Evolutionary conservation across 179 eudicot genomes (phyloP).

Genomic region (Camellia oleifera): DNA sequence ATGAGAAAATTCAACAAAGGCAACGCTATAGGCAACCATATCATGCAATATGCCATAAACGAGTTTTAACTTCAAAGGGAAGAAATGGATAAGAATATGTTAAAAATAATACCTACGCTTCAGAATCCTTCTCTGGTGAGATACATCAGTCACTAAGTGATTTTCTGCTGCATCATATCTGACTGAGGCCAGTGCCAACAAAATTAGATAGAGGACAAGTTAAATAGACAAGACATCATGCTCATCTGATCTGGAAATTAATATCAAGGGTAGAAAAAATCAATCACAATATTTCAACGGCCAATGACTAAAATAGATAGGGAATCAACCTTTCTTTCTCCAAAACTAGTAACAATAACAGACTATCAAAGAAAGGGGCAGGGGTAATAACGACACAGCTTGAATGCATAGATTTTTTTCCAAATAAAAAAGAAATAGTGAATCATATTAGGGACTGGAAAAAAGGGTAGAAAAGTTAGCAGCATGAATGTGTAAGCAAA

Average conservation of each 20-base stretch:
- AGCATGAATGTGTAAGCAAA: no score
- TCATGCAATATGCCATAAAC: not conserved
- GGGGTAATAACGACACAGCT: not conserved
- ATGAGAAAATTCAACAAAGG: not conserved
- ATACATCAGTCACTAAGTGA: constrained; percentile 53
- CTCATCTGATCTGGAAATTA: not conserved
- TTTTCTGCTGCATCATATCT: constrained; percentile 77
- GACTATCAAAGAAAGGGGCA: not conserved
- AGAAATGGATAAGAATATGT: constrained; percentile 19
- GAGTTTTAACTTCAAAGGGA: not conserved
- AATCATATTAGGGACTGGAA: no score
- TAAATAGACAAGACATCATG: not conserved
- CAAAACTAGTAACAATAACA: no score
- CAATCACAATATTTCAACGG: not conserved
- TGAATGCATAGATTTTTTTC: no score
- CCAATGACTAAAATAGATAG: not conserved
- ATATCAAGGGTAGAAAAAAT: not conserved
- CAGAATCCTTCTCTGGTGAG: constrained; percentile 34
- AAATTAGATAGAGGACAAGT: not conserved
- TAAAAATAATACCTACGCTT: no score
- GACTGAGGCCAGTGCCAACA: constrained; percentile 52
- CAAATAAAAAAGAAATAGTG: no score
- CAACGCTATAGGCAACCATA: no score
- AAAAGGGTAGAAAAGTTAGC: no score
- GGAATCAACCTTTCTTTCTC: not conserved